These are phyloP conservation scores for Acanthochlamys bracteata DNA, from an alignment of 106 monocot species.

Conservation along the genomic window DNA sequence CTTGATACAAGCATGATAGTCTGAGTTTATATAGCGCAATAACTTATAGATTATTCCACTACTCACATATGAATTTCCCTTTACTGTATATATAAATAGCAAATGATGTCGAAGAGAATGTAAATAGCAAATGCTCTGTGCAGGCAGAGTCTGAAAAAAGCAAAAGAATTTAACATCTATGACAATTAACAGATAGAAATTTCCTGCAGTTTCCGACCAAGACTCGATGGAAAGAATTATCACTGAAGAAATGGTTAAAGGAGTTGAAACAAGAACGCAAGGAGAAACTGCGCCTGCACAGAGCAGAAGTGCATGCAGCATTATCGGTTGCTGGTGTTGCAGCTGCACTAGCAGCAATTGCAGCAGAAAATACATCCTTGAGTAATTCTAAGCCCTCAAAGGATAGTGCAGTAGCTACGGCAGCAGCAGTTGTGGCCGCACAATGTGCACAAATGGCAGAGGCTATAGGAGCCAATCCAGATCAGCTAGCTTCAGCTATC, in stretches of 20 bases:
- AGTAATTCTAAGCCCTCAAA: constrained; percentile 23
- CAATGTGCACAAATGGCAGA: constrained; percentile 64
- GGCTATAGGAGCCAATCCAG: constrained; percentile 48
- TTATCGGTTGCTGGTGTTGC: constrained; percentile 69
- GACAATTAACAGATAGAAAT: no score
- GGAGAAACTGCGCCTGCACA: constrained; percentile 47
- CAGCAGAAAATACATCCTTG: constrained; percentile 32
- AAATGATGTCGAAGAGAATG: no score
- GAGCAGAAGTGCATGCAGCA: constrained; percentile 69
- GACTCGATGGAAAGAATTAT: constrained; percentile 36
- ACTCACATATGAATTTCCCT: no score
- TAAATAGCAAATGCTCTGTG: no score
- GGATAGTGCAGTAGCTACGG: constrained; percentile 57
- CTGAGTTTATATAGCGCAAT: no score
- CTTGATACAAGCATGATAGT: no score
- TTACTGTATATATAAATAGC: no score
- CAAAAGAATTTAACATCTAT: no score
- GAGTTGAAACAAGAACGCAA: constrained; percentile 58
- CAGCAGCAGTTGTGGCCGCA: constrained; percentile 59
- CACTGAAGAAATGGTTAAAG: constrained; percentile 64
- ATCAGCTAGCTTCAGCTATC: constrained; percentile 39
- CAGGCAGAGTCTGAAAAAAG: no score
- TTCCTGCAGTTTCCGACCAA: constrained; percentile 30
- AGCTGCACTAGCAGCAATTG: constrained; percentile 65
- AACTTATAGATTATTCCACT: no score